Evolutionary conservation across 164 flowering plant species (phyloP), one percentile per base, ranked within the genome.

Genomic region (Echeveria elegans): DNA sequence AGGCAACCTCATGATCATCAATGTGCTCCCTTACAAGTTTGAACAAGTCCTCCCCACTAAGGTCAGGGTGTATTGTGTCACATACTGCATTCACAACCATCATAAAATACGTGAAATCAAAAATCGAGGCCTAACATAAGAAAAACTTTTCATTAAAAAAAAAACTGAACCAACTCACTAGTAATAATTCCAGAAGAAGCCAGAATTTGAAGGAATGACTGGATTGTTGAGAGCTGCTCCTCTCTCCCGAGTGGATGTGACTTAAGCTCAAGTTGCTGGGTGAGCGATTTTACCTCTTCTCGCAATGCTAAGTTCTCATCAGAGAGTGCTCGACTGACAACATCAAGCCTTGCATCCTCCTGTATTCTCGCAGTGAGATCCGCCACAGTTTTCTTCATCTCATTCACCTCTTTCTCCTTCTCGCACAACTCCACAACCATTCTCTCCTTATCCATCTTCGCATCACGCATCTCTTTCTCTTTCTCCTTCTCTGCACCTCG

Each of bases 211-310:
- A 56, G 61, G 15, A 56, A 28, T 14, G 12, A 26, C 1, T 28
- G 61, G 61, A 56, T 28, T 11, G 19, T 7, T 56, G 32, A 28
- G 61, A 56, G 61, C 32, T 28, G 61, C 32, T 56, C 61, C 4
- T 56, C 61, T 56, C 31, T 26, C 18, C 32, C 19, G 0, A 11
- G 34, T 15, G 23, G 32, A 32, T 56, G 61, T 56, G 32, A 3
- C 8, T 56, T 56, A 56, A 56, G 18, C 61, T 56, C 61, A 56
- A 56, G 61, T 56, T 14, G 61, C 32, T 28, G 61, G 32, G 61
- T 56, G 19, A 56, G 61, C 19, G 32, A 56, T 56, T 28, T 56
- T 11, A 56, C 32, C 61, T 28, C 18, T 56, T 56, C 61, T 56
- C 32, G 31, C 61, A 56, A 28, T 8, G 16, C 61, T 2, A 56